Percentiles rank a stretch among this genome's conserved stretches.
Conservation (phyloP, 2,329 filamentous ascomycete genomes). For the Pyrenochaeta sp. region DNA sequence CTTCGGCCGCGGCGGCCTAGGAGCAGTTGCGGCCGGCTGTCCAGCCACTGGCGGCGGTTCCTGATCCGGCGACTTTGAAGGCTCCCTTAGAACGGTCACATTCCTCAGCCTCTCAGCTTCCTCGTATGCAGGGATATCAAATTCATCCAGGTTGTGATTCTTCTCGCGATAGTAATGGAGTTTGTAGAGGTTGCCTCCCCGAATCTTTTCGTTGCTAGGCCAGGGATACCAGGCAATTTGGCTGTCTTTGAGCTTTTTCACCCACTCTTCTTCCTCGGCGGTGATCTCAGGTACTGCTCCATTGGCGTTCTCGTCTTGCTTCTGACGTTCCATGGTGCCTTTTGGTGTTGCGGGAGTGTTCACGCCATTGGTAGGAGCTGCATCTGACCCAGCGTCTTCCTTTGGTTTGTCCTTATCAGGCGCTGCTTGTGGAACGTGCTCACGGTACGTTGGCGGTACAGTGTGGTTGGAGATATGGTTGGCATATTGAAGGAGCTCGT, state of each 20-base stretch:
- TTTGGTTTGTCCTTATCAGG: conserved; percentile 30
- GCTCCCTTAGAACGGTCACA: neutral
- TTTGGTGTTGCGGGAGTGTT: conserved; percentile 38
- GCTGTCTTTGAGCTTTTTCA: conserved; percentile 41
- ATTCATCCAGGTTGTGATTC: conserved; percentile 28
- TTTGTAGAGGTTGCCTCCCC: conserved; percentile 67
- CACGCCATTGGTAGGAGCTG: conserved; percentile 37
- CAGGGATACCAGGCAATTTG: conserved; percentile 71
- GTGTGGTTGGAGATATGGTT: conserved; percentile 83
- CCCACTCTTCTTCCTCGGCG: conserved; percentile 44
- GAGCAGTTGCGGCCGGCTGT: neutral
- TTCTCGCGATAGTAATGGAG: conserved; percentile 34
- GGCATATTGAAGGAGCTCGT: conserved; percentile 79
- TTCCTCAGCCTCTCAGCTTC: conserved; percentile 26
- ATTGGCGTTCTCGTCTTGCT: conserved; percentile 19
- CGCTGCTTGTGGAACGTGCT: conserved; percentile 29
- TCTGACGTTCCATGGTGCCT: conserved; percentile 23
- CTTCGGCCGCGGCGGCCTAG: neutral
- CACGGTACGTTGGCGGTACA: conserved; percentile 68
- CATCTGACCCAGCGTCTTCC: conserved; percentile 29
- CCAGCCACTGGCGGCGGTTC: neutral
- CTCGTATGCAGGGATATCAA: conserved; percentile 32
- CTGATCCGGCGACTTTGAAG: neutral
- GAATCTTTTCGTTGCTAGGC: conserved; percentile 76
- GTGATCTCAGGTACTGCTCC: conserved; percentile 32